Evolutionary conservation across 2,329 filamentous ascomycete species (phyloP).

Genomic region (Hymenoscyphus fructigenus): DNA sequence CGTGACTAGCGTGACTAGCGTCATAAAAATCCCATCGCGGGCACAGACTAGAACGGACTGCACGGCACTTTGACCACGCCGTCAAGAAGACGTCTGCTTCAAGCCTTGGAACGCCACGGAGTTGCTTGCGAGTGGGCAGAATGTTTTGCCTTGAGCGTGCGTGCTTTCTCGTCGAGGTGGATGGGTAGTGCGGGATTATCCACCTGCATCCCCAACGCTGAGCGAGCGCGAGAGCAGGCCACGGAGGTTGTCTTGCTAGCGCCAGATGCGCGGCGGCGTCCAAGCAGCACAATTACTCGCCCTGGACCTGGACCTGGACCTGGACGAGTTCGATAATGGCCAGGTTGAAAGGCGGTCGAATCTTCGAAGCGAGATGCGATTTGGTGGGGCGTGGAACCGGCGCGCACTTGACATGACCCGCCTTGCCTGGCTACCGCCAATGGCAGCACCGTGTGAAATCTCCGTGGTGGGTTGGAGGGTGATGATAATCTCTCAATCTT

Average conservation of each 20-base stretch:
- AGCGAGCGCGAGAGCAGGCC: background rate
- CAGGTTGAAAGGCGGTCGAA: background rate
- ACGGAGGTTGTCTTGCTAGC: background rate
- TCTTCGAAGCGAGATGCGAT: background rate
- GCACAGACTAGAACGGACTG: background rate
- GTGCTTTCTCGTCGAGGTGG: background rate
- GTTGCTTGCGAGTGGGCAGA: background rate
- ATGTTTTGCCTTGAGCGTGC: background rate
- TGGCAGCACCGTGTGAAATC: background rate
- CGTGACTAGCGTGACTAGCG: background rate
- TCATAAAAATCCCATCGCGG: background rate
- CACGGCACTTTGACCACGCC: background rate
- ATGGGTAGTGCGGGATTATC: background rate
- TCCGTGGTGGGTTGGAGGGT: background rate
- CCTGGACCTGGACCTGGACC: background rate
- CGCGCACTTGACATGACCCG: background rate
- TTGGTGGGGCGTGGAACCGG: background rate
- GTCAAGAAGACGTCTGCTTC: background rate
- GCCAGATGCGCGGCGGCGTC: background rate
- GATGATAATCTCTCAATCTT: background rate
- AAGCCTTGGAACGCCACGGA: background rate
- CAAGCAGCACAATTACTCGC: background rate
- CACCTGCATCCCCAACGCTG: background rate
- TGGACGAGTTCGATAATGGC: background rate
- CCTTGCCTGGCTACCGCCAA: background rate